Percentiles rank a stretch among this genome's conserved stretches.
Evolutionary conservation across 345 rosid genomes (phyloP).

Genomic region (Eutrema japonicum): DNA sequence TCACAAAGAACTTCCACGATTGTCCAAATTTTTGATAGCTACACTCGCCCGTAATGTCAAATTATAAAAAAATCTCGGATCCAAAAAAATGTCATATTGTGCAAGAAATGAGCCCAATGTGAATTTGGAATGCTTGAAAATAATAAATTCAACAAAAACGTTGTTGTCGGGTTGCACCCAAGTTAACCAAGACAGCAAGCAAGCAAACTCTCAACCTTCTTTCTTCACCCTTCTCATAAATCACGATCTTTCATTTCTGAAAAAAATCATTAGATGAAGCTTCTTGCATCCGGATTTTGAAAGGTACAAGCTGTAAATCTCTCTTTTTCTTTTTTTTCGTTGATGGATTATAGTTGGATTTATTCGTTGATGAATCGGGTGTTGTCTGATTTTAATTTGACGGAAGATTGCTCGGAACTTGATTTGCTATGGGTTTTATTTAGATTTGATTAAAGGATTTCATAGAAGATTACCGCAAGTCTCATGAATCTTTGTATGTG

Average conservation of each 20-base stretch:
- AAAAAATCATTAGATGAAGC: constrained; percentile 17
- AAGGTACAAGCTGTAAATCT: constrained; percentile 16
- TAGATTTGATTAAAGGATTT: not conserved
- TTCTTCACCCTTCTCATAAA: constrained; percentile 18
- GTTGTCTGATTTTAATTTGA: constrained; percentile 12
- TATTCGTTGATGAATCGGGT: constrained; percentile 7
- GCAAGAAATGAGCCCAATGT: not conserved
- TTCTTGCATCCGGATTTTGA: constrained; percentile 25
- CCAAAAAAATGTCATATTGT: constrained; percentile 1
- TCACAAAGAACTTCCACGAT: not conserved
- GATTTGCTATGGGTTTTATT: constrained; percentile 3
- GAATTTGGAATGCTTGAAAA: constrained; percentile 3
- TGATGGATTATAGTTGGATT: not conserved
- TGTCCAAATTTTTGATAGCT: not conserved
- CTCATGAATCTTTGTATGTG: constrained; percentile 2
- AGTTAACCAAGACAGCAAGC: constrained; percentile 39
- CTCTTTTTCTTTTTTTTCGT: not conserved
- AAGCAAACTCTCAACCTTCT: constrained; percentile 28
- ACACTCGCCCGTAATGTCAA: not conserved
- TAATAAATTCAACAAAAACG: constrained; percentile 31
- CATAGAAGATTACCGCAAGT: not conserved
- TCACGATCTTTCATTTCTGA: not conserved
- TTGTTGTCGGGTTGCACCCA: constrained; percentile 35
- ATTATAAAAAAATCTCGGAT: not conserved
- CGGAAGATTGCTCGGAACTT: not conserved